Percentiles rank a stretch among this genome's conserved stretches.
Evolutionary conservation across 73 alveolate species (phyloP).

Genomic region (Symbiodinium pilosum): DNA sequence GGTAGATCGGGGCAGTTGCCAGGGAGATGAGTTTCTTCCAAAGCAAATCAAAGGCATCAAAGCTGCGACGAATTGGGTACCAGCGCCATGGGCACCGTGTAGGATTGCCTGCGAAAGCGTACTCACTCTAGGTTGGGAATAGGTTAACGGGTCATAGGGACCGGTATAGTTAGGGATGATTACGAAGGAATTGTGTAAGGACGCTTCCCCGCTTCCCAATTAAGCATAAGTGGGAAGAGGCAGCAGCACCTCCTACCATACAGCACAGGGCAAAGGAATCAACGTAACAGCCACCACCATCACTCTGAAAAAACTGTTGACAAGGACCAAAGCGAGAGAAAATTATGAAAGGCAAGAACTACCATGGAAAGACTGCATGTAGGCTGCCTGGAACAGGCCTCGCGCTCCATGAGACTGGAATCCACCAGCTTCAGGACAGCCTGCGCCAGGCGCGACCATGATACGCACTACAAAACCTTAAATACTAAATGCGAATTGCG

Average conservation of each 20-base stretch:
- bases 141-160: too few relatives aligned
- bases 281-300: too few relatives aligned
- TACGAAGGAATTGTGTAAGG: too few relatives aligned
- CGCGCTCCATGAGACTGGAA: neutral
- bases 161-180: too few relatives aligned
- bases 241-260: too few relatives aligned
- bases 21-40: too few relatives aligned
- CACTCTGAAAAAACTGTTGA: neutral
- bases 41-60: neutral
- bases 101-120: constrained; percentile 47
- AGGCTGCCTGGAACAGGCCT: constrained; percentile 11
- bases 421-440: constrained; percentile 18
- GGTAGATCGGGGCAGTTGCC: too few relatives aligned
- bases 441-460: neutral
- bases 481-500: neutral
- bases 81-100: constrained; percentile 41
- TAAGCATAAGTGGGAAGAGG: too few relatives aligned
- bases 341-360: too few relatives aligned
- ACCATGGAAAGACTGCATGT: neutral
- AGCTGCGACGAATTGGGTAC: constrained; percentile 23
- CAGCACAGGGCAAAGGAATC: too few relatives aligned
- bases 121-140: too few relatives aligned
- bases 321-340: neutral
- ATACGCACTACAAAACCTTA: neutral
- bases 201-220: too few relatives aligned